Percentiles rank a stretch among this genome's conserved stretches.
These are phyloP conservation scores for Aspergillus vadensis DNA, from an alignment of 2,329 filamentous ascomycete genomes.

Conservation along the genomic window DNA sequence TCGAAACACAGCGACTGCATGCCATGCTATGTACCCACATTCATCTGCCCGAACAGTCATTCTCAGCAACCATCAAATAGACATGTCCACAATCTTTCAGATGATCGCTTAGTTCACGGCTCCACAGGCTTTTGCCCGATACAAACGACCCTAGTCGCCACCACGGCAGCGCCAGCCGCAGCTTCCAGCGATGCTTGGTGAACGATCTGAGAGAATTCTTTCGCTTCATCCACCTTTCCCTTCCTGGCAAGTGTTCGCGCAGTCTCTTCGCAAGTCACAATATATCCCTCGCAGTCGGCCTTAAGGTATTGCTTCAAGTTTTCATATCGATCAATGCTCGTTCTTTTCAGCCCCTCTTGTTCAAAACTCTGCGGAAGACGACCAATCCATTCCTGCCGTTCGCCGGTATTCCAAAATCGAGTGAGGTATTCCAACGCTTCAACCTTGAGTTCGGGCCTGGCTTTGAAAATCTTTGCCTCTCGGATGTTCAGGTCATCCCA, in stretches of 20 bases:
- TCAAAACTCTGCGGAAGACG: background rate
- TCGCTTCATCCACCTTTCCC: background rate
- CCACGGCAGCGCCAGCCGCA: background rate
- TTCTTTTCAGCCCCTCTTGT: background rate
- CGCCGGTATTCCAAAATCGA: conserved; percentile 3
- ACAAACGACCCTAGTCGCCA: background rate
- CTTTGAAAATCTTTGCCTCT: background rate
- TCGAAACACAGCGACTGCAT: too few relatives aligned
- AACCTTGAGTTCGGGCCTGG: background rate
- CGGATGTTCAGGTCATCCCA: conserved; percentile 11
- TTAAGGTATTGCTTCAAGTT: background rate
- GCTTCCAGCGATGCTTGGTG: background rate
- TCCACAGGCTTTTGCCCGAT: background rate
- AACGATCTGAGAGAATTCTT: background rate
- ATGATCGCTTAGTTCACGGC: too few relatives aligned
- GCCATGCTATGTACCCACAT: too few relatives aligned
- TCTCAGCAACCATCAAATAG: too few relatives aligned
- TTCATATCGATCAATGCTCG: background rate
- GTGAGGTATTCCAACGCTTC: conserved; percentile 4
- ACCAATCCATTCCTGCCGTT: conserved; percentile 9
- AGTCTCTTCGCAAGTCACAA: conserved; percentile 5
- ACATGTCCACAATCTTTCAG: too few relatives aligned
- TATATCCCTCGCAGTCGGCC: background rate
- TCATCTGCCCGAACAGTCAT: too few relatives aligned
- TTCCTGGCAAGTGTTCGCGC: background rate